These are phyloP conservation scores for Tinospora cordifolia DNA, from an alignment of 164 flowering plant genomes.

Conservation along the genomic window DNA sequence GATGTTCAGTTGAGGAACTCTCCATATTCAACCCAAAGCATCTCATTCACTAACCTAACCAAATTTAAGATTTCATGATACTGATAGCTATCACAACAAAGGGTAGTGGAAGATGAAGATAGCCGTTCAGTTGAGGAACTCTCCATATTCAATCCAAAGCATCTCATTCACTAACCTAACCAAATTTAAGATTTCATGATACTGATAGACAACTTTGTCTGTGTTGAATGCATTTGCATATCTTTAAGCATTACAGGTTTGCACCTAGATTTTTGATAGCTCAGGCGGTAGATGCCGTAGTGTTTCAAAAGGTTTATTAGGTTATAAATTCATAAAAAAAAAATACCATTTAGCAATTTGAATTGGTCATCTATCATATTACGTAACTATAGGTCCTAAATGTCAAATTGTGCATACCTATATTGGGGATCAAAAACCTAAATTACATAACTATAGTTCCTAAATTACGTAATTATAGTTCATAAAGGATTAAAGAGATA, in stretches of 20 bases:
- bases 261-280: not conserved
- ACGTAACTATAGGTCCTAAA: no score
- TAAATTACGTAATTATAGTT: no score
- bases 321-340: no score
- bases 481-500: no score
- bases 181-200: not conserved
- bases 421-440: no score
- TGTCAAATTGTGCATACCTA: no score
- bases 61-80: not conserved
- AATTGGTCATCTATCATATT: no score
- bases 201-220: not conserved
- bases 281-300: not conserved
- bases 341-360: no score
- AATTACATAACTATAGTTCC: no score
- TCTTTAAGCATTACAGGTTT: not conserved
- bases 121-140: not conserved
- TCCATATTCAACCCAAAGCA: conserved; percentile 2
- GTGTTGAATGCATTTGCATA: not conserved
- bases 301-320: no score
- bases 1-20: not conserved
- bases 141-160: conserved; percentile 1
- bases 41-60: not conserved
- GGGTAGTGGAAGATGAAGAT: conserved; percentile 4
- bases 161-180: not conserved
- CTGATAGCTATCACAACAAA: not conserved